Evolutionary conservation across 768 basidiomycete genomes (phyloP).

Genomic region (Amanita thiersii): DNA sequence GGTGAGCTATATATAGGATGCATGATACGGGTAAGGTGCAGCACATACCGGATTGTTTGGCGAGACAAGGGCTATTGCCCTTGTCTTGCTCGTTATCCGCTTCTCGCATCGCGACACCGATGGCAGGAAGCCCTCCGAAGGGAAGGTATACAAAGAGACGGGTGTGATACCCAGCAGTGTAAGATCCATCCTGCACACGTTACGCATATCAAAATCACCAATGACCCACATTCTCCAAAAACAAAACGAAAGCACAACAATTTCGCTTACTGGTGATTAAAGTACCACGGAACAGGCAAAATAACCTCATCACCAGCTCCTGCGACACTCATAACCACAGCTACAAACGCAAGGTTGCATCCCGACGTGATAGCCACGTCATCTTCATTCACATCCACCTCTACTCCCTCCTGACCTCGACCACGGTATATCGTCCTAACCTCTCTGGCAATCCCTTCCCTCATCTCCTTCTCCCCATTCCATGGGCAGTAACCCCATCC

Average conservation of each 20-base stretch:
- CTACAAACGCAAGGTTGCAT: constrained; percentile 67
- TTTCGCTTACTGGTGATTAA: neutral
- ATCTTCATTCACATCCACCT: constrained; percentile 36
- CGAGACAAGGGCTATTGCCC: constrained; percentile 66
- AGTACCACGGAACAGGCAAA: constrained; percentile 62
- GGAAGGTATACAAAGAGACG: constrained; percentile 43
- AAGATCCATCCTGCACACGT: constrained; percentile 49
- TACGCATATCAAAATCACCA: neutral
- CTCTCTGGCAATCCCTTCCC: constrained; percentile 48
- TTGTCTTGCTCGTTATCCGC: constrained; percentile 50
- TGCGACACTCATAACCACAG: constrained; percentile 54
- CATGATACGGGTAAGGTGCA: neutral
- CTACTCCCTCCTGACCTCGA: constrained; percentile 4
- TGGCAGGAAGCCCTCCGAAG: constrained; percentile 52
- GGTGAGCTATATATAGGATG: no score
- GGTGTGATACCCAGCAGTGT: constrained; percentile 54
- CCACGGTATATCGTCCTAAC: constrained; percentile 52
- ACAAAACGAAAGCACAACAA: no score
- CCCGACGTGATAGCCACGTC: constrained; percentile 68
- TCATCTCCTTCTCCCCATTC: constrained; percentile 47
- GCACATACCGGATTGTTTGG: constrained; percentile 68
- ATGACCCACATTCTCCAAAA: constrained; percentile 26
- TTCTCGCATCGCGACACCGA: constrained; percentile 38
- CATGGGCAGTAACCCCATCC: constrained; percentile 52
- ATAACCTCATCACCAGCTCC: constrained; percentile 65